phyloP scores from a whole-genome alignment of 2,329 filamentous ascomycete genomes.

The Aquanectria penicillioides region DNA sequence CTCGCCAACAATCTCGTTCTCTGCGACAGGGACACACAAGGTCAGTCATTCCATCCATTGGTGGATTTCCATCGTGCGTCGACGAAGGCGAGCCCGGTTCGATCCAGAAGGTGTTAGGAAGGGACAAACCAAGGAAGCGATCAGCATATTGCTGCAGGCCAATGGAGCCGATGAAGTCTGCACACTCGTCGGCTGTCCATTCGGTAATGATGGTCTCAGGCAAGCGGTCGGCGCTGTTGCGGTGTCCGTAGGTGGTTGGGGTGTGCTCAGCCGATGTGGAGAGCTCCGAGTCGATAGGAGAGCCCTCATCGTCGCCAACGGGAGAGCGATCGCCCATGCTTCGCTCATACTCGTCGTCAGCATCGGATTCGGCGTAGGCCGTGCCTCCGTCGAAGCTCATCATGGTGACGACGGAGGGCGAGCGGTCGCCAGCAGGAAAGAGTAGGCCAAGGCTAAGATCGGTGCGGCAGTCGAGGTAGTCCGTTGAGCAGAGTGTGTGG shows the following conservation, averaged over 20 bases:
- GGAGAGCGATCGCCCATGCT: conserved; percentile 75
- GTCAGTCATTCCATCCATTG: conserved; percentile 25
- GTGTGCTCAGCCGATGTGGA: conserved; percentile 78
- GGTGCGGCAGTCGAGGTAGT: conserved; percentile 13
- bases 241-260: conserved; percentile 80
- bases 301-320: conserved; percentile 74
- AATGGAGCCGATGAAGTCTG: conserved; percentile 84
- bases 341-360: conserved; percentile 85
- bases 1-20: conserved; percentile 94
- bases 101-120: conserved; percentile 21
- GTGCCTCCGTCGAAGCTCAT: conserved; percentile 74
- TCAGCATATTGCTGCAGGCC: conserved; percentile 86
- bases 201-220: conserved; percentile 81
- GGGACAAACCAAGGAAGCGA: conserved; percentile 78
- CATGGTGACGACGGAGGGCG: conserved; percentile 39
- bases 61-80: too few species aligned
- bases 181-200: conserved; percentile 88
- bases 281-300: conserved; percentile 77
- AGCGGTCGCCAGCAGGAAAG: conserved; percentile 23
- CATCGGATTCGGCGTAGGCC: conserved; percentile 81
- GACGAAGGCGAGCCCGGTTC: background rate
- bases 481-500: background rate
- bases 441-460: conserved; percentile 16
- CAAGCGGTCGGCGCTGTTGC: conserved; percentile 70
- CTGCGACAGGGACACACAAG: conserved; percentile 58